Conservation (phyloP, 805 yeast species). For the Schizosaccharomyces pombe region DNA sequence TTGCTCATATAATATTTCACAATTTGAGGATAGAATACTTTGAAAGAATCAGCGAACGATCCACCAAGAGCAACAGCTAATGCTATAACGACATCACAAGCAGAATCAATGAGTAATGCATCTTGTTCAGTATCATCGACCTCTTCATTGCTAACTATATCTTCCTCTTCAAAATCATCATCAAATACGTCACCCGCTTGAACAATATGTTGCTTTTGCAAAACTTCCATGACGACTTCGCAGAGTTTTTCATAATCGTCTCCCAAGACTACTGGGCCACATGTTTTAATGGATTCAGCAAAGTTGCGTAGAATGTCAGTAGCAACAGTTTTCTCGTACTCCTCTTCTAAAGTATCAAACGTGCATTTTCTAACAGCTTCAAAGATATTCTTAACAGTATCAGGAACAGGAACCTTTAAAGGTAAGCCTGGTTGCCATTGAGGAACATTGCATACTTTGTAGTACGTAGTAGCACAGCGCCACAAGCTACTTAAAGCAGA, state of each 20-base stretch:
- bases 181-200: constrained; percentile 57
- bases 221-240: constrained; percentile 41
- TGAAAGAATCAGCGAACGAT: constrained; percentile 54
- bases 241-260: constrained; percentile 44
- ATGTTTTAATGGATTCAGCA: constrained; percentile 38
- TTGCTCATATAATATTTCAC: constrained; percentile 33
- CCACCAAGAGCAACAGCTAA: constrained; percentile 55
- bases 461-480: constrained; percentile 32
- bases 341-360: constrained; percentile 41
- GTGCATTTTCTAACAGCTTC: constrained; percentile 46
- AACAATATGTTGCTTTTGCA: constrained; percentile 65
- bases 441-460: constrained; percentile 11
- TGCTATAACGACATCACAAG: constrained; percentile 62
- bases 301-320: constrained; percentile 53
- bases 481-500: constrained; percentile 63
- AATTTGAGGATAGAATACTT: constrained; percentile 43
- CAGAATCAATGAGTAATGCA: constrained; percentile 58
- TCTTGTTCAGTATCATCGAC: constrained; percentile 18
- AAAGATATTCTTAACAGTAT: constrained; percentile 22
- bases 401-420: constrained; percentile 6
- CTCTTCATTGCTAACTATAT: constrained; percentile 33
- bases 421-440: constrained; percentile 18
- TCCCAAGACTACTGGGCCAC: constrained; percentile 49
- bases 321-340: constrained; percentile 55
- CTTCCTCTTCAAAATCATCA: constrained; percentile 19